Conservation (phyloP, 129 eudicot genomes). For the Chrysanthemum lavandulifolium region DNA sequence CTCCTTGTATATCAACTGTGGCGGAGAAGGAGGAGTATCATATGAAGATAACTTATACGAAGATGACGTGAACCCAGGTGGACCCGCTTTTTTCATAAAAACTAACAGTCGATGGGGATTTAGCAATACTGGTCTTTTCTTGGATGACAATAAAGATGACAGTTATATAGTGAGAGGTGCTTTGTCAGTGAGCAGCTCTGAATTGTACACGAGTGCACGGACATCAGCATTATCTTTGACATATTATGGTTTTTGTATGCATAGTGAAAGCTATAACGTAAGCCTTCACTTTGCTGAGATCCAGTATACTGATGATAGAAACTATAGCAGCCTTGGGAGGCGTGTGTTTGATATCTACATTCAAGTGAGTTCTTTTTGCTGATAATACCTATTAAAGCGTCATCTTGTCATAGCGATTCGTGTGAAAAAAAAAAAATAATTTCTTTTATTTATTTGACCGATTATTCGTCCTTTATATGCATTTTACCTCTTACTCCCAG, state of each 20-base stretch:
- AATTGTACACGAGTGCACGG: constrained; percentile 53
- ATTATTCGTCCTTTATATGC: too few species aligned
- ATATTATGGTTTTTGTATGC: constrained; percentile 63
- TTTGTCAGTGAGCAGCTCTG: constrained; percentile 25
- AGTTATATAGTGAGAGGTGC: constrained; percentile 11
- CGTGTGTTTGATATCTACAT: constrained; percentile 77
- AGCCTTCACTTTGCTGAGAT: constrained; percentile 90
- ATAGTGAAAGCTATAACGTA: constrained; percentile 59
- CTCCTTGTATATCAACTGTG: constrained; percentile 71
- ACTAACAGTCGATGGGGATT: constrained; percentile 53
- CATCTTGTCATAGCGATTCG: too few species aligned
- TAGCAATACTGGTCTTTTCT: constrained; percentile 74
- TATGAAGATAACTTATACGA: constrained; percentile 36
- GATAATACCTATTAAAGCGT: too few species aligned
- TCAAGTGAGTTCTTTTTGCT: constrained; percentile 45
- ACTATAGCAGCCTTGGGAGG: constrained; percentile 66
- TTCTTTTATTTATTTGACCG: too few species aligned
- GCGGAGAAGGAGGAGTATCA: constrained; percentile 43
- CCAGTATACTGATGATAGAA: constrained; percentile 41
- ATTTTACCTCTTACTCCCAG: too few species aligned
- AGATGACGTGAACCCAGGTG: constrained; percentile 35
- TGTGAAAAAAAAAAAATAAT: too few species aligned
- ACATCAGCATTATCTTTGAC: constrained; percentile 65
- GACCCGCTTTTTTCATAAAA: neutral
- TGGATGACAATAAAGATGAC: constrained; percentile 32